Evolutionary conservation across 805 yeast species (phyloP), one percentile per base, ranked within the genome.

Genomic region (Torulaspora delbrueckii): DNA sequence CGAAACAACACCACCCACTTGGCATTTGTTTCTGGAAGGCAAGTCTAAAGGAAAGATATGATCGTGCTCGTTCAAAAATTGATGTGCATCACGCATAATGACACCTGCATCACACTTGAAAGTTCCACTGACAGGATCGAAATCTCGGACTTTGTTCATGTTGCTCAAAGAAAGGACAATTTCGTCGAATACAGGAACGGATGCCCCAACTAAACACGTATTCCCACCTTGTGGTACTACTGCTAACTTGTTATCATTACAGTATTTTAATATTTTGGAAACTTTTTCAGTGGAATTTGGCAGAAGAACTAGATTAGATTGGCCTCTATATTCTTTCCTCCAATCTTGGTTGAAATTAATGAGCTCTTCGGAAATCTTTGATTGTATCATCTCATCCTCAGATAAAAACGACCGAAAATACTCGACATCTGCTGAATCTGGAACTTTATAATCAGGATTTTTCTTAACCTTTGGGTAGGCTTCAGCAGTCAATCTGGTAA

Each of bases 181-280:
- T 67, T 87, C 96, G 64, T 87, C 96, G 64, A 86, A 87, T 1
- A 87, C 82, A 0, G 95, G 95, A 27, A 79, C 77, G 5, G 91
- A 82, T 3, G 96, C 96, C 48, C 96, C 96, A 30, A 87, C 96
- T 40, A 87, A 74, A 22, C 95, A 95, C 2, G 96, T 88, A 67
- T 88, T 87, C 52, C 96, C 96, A 60, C 96, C 95, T 66, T 87
- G 96, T 9, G 96, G 96, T 6, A 86, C 93, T 41, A 87, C 81
- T 0, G 96, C 95, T 32, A 87, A 66, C 46, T 74, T 76, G 36
- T 78, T 63, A 22, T 80, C 85, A 57, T 83, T 82, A 70, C 95
- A 85, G 64, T 85, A 81, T 61, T 77, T 77, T 58, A 88, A 59
- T 51, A 88, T 84, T 56, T 77, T 60, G 3, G 86, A 73, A 23